A percentile compares a stretch with the other conserved stretches of the same genome.
Evolutionary conservation across 495 filamentous ascomycete genomes (phyloP).

Genomic region (Cryomyces minteri): DNA sequence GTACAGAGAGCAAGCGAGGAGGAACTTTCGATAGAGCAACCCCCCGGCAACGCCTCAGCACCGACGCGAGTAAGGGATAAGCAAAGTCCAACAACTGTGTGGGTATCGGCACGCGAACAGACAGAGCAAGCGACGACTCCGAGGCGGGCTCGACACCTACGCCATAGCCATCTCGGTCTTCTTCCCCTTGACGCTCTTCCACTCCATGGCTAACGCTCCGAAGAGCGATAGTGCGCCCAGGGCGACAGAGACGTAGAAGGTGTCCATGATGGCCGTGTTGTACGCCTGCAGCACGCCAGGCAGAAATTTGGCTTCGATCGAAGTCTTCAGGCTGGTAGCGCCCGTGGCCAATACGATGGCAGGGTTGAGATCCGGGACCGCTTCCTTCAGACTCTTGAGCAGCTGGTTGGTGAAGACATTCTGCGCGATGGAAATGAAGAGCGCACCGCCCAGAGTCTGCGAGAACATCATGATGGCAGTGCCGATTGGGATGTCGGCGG

Average conservation of each 20-base stretch:
- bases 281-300: conserved; percentile 44
- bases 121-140: too few species aligned
- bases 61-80: too few species aligned
- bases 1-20: too few species aligned
- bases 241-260: conserved; percentile 52
- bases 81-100: too few species aligned
- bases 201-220: conserved; percentile 45
- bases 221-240: conserved; percentile 42
- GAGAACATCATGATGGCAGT: conserved; percentile 36
- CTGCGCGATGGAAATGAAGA: conserved; percentile 48
- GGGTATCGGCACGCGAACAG: too few species aligned
- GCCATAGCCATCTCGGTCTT: conserved; percentile 37
- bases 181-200: conserved; percentile 75
- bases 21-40: too few species aligned
- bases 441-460: conserved; percentile 52
- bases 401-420: conserved; percentile 64
- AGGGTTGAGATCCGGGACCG: conserved; percentile 31
- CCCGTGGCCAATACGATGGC: conserved; percentile 35
- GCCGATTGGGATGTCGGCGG: conserved; percentile 40
- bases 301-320: conserved; percentile 15
- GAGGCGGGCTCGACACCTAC: too few species aligned
- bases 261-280: conserved; percentile 45
- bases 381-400: conserved; percentile 29
- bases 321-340: conserved; percentile 42
- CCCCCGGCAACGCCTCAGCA: too few species aligned